A percentile compares a stretch with the other conserved stretches of the same genome.
Conservation (phyloP, 208 protist genomes). For the Perkinsela sp. region DNA sequence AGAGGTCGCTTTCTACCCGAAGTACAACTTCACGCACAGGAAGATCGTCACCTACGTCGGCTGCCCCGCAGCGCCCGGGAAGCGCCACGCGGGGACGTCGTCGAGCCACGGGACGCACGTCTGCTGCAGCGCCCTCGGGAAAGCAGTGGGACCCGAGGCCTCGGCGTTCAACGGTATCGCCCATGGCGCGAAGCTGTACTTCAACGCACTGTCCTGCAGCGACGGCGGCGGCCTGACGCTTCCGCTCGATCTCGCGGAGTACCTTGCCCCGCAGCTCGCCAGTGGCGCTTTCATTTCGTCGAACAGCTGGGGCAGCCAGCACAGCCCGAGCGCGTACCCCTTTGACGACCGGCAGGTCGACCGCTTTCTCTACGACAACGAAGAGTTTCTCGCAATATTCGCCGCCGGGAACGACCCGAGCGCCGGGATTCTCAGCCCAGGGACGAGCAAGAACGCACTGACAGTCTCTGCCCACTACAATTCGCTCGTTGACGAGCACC, state of each 20-base stretch:
- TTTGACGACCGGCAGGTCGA: slow-evolving; percentile 32
- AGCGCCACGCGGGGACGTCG: slow-evolving; percentile 6
- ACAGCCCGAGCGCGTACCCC: slow-evolving; percentile 10
- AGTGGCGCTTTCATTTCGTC: slow-evolving; percentile 31
- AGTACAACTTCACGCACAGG: slow-evolving; percentile 25
- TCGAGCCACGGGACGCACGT: slow-evolving; percentile 58
- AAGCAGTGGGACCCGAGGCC: slow-evolving; percentile 3
- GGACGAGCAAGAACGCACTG: slow-evolving; percentile 45
- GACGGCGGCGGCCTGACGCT: slow-evolving; percentile 9
- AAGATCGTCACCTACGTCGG: slow-evolving; percentile 39
- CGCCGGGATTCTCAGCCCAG: slow-evolving; percentile 14
- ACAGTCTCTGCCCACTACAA: slow-evolving; percentile 38
- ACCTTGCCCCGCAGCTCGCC: slow-evolving; percentile 21
- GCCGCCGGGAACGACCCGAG: slow-evolving; percentile 25
- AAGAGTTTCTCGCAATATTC: slow-evolving; percentile 32
- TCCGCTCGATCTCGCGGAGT: slow-evolving; percentile 15
- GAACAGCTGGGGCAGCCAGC: slow-evolving; percentile 55
- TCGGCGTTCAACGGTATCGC: slow-evolving; percentile 34
- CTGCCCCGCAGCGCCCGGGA: slow-evolving; percentile 5
- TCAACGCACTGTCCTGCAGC: slow-evolving; percentile 18
- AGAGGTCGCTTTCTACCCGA: slow-evolving; percentile 22
- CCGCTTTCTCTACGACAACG: slow-evolving; percentile 14
- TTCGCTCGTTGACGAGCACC: slow-evolving; percentile 2
- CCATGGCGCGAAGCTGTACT: slow-evolving; percentile 34
- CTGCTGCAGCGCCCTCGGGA: slow-evolving; percentile 21